These are phyloP conservation scores for Hericium alpestre DNA, from an alignment of 768 basidiomycete species.

Conservation along the genomic window DNA sequence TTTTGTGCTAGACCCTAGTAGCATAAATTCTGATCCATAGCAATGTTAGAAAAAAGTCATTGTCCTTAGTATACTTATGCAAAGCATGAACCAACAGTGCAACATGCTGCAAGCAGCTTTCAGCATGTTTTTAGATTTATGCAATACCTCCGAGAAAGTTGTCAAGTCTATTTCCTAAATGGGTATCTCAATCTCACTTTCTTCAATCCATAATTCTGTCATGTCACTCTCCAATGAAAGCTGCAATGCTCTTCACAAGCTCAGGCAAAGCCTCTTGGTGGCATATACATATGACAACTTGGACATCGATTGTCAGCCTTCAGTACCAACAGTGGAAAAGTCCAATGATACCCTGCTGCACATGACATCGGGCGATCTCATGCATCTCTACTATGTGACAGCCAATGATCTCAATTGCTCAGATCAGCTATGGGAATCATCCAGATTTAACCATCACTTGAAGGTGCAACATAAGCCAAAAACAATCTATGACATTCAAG, in stretches of 20 bases:
- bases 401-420: conserved; percentile 22
- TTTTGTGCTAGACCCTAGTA: no score
- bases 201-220: neutral
- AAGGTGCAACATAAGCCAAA: neutral
- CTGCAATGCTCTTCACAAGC: no score
- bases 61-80: conserved; percentile 5
- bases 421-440: conserved; percentile 23
- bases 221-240: neutral
- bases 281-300: neutral
- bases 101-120: conserved; percentile 15
- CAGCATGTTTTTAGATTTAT: conserved; percentile 14
- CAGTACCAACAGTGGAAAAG: neutral
- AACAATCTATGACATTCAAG: neutral
- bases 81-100: conserved; percentile 12
- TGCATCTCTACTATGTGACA: conserved; percentile 18
- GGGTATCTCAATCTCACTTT: neutral
- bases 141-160: neutral
- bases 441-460: conserved; percentile 11
- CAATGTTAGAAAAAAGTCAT: neutral
- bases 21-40: no score
- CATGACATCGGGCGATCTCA: conserved; percentile 21
- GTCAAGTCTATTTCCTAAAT: neutral
- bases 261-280: no score
- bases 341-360: neutral
- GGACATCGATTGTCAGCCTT: neutral